These are phyloP conservation scores for Aspergillus sp. DNA, from an alignment of 2,329 filamentous ascomycete genomes.

Conservation along the genomic window DNA sequence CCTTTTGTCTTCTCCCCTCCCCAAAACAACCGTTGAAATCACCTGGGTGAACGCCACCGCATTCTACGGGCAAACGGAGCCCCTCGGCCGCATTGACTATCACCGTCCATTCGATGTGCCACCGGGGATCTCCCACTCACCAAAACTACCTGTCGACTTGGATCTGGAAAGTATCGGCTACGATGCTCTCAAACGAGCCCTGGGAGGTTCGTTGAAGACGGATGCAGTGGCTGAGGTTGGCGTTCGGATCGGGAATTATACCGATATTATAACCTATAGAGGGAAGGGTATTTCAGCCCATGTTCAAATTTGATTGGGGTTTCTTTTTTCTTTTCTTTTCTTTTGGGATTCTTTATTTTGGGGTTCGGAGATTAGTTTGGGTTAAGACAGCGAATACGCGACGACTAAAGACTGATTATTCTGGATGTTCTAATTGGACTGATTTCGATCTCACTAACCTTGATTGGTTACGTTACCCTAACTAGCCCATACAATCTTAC, in stretches of 20 bases:
- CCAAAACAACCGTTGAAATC: conserved; percentile 64
- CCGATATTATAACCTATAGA: conserved; percentile 61
- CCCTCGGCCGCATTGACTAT: conserved; percentile 70
- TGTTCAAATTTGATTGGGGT: background rate
- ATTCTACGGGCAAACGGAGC: conserved; percentile 70
- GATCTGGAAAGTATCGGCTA: conserved; percentile 69
- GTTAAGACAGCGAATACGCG: background rate
- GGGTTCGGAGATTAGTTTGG: background rate
- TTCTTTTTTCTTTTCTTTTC: conserved; percentile 4
- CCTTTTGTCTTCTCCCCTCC: conserved; percentile 68
- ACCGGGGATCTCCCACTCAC: conserved; percentile 64
- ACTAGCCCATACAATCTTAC: background rate
- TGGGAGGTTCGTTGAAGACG: conserved; percentile 71
- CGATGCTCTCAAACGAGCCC: conserved; percentile 66
- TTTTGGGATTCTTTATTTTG: background rate
- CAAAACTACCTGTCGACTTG: conserved; percentile 75
- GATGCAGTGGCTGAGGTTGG: conserved; percentile 70
- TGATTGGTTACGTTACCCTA: background rate
- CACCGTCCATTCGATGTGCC: conserved; percentile 65
- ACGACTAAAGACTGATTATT: too few relatives aligned
- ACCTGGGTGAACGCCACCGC: conserved; percentile 77
- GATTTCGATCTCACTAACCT: background rate
- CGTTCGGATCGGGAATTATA: conserved; percentile 66
- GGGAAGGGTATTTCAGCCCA: conserved; percentile 61
- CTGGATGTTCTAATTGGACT: background rate